These are phyloP conservation scores for Phytopythium chamaehyphon DNA, from an alignment of 352 stramenopile genomes.

Conservation along the genomic window DNA sequence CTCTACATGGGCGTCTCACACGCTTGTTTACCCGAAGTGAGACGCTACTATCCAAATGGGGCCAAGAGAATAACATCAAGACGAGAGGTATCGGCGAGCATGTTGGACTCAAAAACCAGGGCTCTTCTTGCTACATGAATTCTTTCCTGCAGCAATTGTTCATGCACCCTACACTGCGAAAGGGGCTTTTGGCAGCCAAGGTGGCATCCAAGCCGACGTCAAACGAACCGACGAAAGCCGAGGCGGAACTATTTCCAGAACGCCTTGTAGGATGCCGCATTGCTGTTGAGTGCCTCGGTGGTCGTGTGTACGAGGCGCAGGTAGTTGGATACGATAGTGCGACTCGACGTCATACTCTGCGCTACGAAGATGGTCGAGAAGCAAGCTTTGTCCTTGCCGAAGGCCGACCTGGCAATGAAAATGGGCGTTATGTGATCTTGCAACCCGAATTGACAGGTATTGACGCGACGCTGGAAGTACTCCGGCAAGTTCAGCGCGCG, in stretches of 20 bases:
- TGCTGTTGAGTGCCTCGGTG: constrained; percentile 92
- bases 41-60: constrained; percentile 67
- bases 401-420: constrained; percentile 94
- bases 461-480: constrained; percentile 83
- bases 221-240: constrained; percentile 80
- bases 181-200: constrained; percentile 73
- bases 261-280: constrained; percentile 77
- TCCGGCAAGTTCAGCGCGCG: constrained; percentile 87
- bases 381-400: constrained; percentile 88
- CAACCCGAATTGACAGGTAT: constrained; percentile 68
- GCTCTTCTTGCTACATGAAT: constrained; percentile 99
- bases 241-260: constrained; percentile 83
- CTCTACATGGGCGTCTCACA: constrained; percentile 50
- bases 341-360: constrained; percentile 73
- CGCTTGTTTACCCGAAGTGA: constrained; percentile 63
- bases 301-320: constrained; percentile 91
- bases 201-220: constrained; percentile 48
- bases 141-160: constrained; percentile 98
- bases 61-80: constrained; percentile 81
- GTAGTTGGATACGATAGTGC: constrained; percentile 86
- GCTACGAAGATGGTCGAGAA: constrained; percentile 88
- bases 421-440: constrained; percentile 90
- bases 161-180: constrained; percentile 77
- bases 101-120: constrained; percentile 97
- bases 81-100: constrained; percentile 77